Evolutionary conservation across 2,329 filamentous ascomycete genomes (phyloP), one percentile per base, ranked within the genome.

Genomic region (Phaeosphaeria sp.): DNA sequence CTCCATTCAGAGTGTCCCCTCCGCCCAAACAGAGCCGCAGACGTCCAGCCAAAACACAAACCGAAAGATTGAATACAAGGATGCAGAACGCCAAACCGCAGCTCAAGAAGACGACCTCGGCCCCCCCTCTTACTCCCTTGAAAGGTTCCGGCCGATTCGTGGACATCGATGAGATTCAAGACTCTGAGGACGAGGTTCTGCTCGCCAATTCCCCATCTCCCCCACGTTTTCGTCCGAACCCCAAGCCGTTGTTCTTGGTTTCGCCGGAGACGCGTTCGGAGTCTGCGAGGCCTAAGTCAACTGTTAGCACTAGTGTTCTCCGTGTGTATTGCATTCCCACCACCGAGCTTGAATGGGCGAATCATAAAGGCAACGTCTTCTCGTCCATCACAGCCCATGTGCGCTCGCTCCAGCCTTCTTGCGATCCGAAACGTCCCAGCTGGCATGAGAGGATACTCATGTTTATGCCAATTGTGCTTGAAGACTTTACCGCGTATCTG

Each of bases 361-460:
- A 59, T 25, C 62, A 80, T 27, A 71, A 77, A 46, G 60, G 71
- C 1, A 65, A 69, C 3, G 64, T 87, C n/a, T 82, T 80, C 58
- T 67, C 71, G 0, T 72, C 76, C 33, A 85, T 88, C 51, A 83
- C 82, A 6, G 66, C 74, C 11, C 79, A 81, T 2, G 75, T 88
- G 36, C 81, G 78, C 39, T 71, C 74, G 6, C 78, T 82, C 25
- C 78, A 76, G 5, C 76, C 76, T 2, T 77, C 74, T 8, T 64
- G 59, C 2, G 73, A 83, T 55, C 72, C 74, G 6, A 74, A 68
- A 6, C 70, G 74, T 2, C 83, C 82, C 2, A 92, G 87, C 2
- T 98, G 93, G 91, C 84, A 96, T 67, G 92, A 98, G 77, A 96
- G 93, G 78, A 97, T 99, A 47, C 81, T 98, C 6, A 86, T 98